phyloP scores from a whole-genome alignment of 495 filamentous ascomycete species.

The Neurospora sp. region DNA sequence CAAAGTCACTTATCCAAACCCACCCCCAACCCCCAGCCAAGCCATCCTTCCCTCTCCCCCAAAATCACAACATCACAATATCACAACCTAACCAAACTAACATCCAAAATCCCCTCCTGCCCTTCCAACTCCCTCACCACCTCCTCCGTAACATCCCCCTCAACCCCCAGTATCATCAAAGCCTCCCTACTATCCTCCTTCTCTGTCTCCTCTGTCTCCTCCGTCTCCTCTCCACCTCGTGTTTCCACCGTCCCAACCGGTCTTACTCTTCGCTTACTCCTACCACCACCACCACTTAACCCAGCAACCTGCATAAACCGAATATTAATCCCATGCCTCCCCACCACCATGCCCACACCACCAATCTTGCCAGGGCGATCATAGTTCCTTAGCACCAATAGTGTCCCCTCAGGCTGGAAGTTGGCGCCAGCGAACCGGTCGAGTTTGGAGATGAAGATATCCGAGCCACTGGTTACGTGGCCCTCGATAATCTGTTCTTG shows the following conservation, averaged over 20 bases:
- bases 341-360: conserved; percentile 53
- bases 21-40: too few species aligned
- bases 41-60: neutral
- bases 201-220: conserved; percentile 10
- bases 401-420: conserved; percentile 53
- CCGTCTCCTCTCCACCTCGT: conserved; percentile 8
- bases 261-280: neutral
- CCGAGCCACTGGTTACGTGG: conserved; percentile 46
- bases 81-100: conserved; percentile 46
- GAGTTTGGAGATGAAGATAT: conserved; percentile 53
- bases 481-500: conserved; percentile 52
- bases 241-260: conserved; percentile 4
- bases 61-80: neutral
- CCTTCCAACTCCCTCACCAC: conserved; percentile 44
- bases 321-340: conserved; percentile 57
- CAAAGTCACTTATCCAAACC: too few species aligned
- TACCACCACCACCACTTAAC: conserved; percentile 16
- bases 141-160: conserved; percentile 42
- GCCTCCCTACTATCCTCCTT: conserved; percentile 40
- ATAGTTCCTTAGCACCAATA: conserved; percentile 61
- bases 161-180: conserved; percentile 64
- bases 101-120: conserved; percentile 52
- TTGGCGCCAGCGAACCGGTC: conserved; percentile 49
- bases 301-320: conserved; percentile 59
- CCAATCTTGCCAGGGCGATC: conserved; percentile 67